Evolutionary conservation across 331 rosid genomes (phyloP).

Genomic region (Telfairia occidentalis): DNA sequence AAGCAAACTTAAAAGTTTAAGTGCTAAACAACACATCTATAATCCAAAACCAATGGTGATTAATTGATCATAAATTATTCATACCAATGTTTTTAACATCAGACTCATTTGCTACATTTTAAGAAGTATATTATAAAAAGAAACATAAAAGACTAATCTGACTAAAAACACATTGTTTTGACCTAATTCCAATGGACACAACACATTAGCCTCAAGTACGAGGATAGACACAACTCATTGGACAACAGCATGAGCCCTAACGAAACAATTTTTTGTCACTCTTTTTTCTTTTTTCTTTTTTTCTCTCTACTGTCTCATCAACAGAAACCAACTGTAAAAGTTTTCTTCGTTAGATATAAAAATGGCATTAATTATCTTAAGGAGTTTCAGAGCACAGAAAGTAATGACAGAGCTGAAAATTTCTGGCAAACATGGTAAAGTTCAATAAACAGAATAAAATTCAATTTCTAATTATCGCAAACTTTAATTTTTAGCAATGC

Average conservation of each 20-base stretch:
- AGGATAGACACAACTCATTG: not conserved
- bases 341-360: not conserved
- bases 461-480: not conserved
- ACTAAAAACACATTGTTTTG: not conserved
- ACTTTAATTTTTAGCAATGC: not conserved
- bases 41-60: too few relatives aligned
- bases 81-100: too few relatives aligned
- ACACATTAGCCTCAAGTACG: not conserved
- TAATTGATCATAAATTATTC: too few relatives aligned
- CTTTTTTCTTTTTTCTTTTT: not conserved
- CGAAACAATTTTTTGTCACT: not conserved
- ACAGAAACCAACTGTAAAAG: not conserved
- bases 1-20: too few relatives aligned
- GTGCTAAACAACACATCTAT: too few relatives aligned
- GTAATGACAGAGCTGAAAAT: not conserved
- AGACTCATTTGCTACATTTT: too few relatives aligned
- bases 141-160: not conserved
- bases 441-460: not conserved
- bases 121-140: too few relatives aligned
- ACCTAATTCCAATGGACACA: not conserved
- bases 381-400: not conserved
- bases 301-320: not conserved
- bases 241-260: conserved; percentile 5
- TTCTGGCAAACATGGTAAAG: not conserved
- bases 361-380: not conserved